Base-by-base conservation (phyloP, 2,329 filamentous ascomycete species). In the Arthrobotrys megalospora region DNA sequence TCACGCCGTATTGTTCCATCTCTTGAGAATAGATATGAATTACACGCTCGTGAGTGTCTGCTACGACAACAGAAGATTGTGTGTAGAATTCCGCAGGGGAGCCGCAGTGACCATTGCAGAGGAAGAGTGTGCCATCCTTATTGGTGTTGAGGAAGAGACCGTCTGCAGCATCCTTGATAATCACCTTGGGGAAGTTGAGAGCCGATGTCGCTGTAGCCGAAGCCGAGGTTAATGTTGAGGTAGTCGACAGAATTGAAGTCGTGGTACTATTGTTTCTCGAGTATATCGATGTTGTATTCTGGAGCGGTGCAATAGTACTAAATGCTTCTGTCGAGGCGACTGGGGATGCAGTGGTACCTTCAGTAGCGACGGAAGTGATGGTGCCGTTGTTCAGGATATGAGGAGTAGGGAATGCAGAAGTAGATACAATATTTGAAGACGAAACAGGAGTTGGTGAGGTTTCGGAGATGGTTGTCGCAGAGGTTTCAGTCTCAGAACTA, bases 101-200 rank as follows among this genome's bases (percentile, higher is more conserved):
- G 6, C 73, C 73, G 66, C 73, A 77, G 16, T 24, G 41, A 24
- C 58, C 52, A 41, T 77, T 64, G 34, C 73, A 77, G 41, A 77
- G 60, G 36, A 50, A 77, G 12, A 77, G 21, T 12, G 73, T 77
- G 19, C 73, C 73, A 41, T 77, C 73, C 2, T 10, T 14, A 12
- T 77, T 77, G 5, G 73, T 71, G 34, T 71, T 71, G 12, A 77
- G n/a, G 60, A 77, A 77, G 5, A 77, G 73, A 0, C 73, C 66
- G 11, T 77, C 72, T 1, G 43, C 50, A 6, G 66, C 66, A 19
- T 77, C 73, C 34, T 77, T 71, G 16, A 77, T 63, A 8, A 62
- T 62, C 1, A 67, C 60, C 19, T 62, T 71, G 1, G 66, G 41
- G 16, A 70, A 36, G 21, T 45, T 55, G 3, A 60, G 52, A 12